phyloP scores from a whole-genome alignment of 2,329 filamentous ascomycete species.

The Mycogone perniciosa region DNA sequence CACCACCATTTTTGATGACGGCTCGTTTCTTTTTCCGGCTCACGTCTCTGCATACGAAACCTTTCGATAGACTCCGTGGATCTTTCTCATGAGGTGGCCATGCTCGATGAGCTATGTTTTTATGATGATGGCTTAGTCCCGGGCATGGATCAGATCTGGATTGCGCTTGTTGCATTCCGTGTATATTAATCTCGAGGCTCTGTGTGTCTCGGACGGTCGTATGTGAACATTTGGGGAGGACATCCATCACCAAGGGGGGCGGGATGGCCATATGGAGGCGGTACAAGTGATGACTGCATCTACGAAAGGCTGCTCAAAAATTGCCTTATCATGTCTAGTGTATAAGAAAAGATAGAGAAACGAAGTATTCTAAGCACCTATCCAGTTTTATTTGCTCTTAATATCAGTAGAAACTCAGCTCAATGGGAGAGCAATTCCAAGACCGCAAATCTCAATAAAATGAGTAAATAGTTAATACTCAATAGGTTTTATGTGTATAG shows the following conservation, averaged over 20 bases:
- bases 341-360: slow-evolving; percentile 28
- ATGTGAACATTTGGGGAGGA: background rate
- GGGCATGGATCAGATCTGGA: background rate
- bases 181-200: slow-evolving; percentile 8
- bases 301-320: slow-evolving; percentile 3
- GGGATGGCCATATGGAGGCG: background rate
- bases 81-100: background rate
- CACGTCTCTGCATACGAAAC: slow-evolving; percentile 6
- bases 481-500: background rate
- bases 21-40: background rate
- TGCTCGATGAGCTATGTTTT: background rate
- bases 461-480: background rate
- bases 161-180: slow-evolving; percentile 7
- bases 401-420: too few relatives aligned
- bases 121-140: background rate
- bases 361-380: slow-evolving; percentile 3
- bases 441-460: background rate
- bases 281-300: slow-evolving; percentile 5
- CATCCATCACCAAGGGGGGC: background rate
- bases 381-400: too few relatives aligned
- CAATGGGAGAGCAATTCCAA: too few relatives aligned
- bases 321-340: slow-evolving; percentile 23
- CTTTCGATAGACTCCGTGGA: slow-evolving; percentile 9
- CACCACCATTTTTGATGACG: slow-evolving; percentile 17
- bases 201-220: background rate